Evolutionary conservation across 805 yeast genomes (phyloP).

Genomic region (Candida schatavii): DNA sequence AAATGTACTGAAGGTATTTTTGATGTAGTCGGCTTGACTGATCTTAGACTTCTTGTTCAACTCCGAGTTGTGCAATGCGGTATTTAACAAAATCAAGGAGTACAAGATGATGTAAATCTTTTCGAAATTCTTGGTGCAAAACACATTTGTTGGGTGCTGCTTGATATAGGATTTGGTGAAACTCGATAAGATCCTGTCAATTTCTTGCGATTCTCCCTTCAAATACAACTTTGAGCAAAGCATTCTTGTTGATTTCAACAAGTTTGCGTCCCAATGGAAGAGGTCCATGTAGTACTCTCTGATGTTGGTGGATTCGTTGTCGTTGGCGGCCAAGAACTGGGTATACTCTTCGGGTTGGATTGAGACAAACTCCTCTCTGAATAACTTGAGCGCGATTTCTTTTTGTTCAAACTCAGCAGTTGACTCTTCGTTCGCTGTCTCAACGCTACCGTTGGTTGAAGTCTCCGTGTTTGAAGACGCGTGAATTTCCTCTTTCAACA

Average conservation of each 20-base stretch:
- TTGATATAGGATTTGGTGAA: conserved; percentile 63
- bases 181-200: conserved; percentile 68
- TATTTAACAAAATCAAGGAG: conserved; percentile 68
- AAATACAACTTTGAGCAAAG: conserved; percentile 68
- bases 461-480: background rate
- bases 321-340: conserved; percentile 38
- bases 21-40: conserved; percentile 39
- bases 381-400: conserved; percentile 36
- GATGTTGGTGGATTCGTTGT: conserved; percentile 37
- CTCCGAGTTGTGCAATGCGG: conserved; percentile 65
- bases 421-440: background rate
- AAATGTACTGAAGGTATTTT: conserved; percentile 41
- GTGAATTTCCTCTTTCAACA: background rate
- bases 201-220: conserved; percentile 79
- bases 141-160: conserved; percentile 47
- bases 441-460: conserved; percentile 3
- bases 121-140: conserved; percentile 48
- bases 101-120: conserved; percentile 69
- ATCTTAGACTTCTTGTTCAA: conserved; percentile 36
- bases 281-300: conserved; percentile 45
- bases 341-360: conserved; percentile 44
- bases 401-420: conserved; percentile 17
- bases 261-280: conserved; percentile 46
- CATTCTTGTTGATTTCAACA: conserved; percentile 54
- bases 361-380: conserved; percentile 39